These are phyloP conservation scores for Solanum neorickii DNA, from an alignment of 257 asterid genomes.

Conservation along the genomic window DNA sequence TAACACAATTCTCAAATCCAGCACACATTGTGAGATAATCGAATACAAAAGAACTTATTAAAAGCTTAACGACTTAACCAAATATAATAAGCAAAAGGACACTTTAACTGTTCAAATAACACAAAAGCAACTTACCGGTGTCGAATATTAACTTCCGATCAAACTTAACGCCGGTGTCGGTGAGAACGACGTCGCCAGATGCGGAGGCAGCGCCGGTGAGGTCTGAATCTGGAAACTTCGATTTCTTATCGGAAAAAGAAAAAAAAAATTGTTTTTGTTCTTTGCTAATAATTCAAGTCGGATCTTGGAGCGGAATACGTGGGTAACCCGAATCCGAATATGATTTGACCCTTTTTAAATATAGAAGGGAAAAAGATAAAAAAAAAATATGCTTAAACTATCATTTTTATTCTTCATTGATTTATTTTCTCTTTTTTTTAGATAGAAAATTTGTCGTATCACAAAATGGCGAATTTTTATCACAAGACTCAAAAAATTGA, in stretches of 20 bases:
- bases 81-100: not conserved
- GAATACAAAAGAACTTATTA: not conserved
- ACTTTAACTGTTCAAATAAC: not conserved
- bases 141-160: not conserved
- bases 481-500: no score
- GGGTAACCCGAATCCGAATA: not conserved
- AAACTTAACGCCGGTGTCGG: not conserved
- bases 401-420: no score
- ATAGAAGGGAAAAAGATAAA: no score
- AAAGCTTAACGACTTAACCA: not conserved
- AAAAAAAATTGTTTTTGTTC: not conserved
- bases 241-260: not conserved
- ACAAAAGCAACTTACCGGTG: not conserved
- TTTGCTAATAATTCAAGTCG: not conserved
- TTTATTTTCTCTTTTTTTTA: no score
- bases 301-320: not conserved
- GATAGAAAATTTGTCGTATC: no score
- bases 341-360: not conserved
- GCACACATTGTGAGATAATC: not conserved
- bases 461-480: no score
- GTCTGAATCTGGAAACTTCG: not conserved
- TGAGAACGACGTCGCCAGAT: not conserved
- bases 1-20: not conserved
- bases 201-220: not conserved
- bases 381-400: no score